phyloP scores from a whole-genome alignment of 441 rosid genomes.

The Cnidoscolus chayamansa region DNA sequence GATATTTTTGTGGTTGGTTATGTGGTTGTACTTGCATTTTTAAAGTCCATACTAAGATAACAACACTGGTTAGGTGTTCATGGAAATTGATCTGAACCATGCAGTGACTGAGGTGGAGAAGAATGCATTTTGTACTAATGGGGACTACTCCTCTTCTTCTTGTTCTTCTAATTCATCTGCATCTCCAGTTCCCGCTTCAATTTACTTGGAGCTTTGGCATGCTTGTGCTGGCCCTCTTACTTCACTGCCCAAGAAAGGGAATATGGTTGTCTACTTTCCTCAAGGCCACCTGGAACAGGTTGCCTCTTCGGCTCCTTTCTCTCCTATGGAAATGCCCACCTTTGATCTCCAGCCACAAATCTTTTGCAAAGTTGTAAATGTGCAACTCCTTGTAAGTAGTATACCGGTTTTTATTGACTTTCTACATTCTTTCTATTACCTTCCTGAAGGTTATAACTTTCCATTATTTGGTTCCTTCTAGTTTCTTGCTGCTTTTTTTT shows the following conservation, averaged over 20 bases:
- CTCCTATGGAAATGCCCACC: conserved; percentile 55
- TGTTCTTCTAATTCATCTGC: conserved; percentile 56
- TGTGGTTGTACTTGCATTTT: conserved; percentile 31
- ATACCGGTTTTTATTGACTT: neutral
- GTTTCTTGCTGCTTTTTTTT: conserved; percentile 13
- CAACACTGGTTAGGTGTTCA: conserved; percentile 39
- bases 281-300: conserved; percentile 83
- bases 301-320: conserved; percentile 43
- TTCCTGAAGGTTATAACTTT: conserved; percentile 8
- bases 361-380: conserved; percentile 69
- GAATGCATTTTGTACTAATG: conserved; percentile 42
- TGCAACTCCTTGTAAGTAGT: conserved; percentile 66
- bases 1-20: conserved; percentile 29
- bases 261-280: conserved; percentile 79
- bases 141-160: conserved; percentile 58
- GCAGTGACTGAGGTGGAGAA: conserved; percentile 54
- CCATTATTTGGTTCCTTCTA: neutral
- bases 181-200: conserved; percentile 49
- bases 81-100: conserved; percentile 91
- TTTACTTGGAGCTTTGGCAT: conserved; percentile 85
- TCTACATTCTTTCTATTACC: neutral
- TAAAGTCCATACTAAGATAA: conserved; percentile 16
- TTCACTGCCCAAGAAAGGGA: conserved; percentile 76
- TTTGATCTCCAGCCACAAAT: conserved; percentile 63
- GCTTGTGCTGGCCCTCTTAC: conserved; percentile 94